Base-by-base conservation (phyloP, 306 rosid genomes). In the Gleditsia sinensis region DNA sequence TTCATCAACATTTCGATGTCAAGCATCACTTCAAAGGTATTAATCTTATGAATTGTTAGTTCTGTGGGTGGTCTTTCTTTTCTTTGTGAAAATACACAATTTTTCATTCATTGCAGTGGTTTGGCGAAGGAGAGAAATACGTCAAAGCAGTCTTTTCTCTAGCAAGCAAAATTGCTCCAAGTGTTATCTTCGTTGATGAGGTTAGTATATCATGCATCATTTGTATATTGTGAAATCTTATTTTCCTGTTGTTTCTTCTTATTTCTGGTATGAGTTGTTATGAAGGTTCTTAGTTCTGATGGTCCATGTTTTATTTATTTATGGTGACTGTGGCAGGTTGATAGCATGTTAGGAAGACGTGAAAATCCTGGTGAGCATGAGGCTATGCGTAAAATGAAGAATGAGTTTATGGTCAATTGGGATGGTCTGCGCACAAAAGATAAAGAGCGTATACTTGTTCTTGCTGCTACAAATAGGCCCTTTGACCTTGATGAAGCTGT, bases 401-500 rank as follows among this genome's bases (percentile, higher is more conserved):
- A 94, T 59, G 98, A 94, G 85, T 94, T 94, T 80, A 94, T 94
- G 98, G 94, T 91, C 27, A 94, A 94, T 76, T 94, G 98, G 98
- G 98, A 94, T 81, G 98, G 98, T 72, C 79, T 94, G 71, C 97
- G 97, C 37, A 94, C 98, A 24, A 91, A 94, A 83, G 98, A 94
- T 58, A 91, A 80, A 77, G 98, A 94, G 64, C 94, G 98, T 25
- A 90, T 94, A 53, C 89, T 94, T 46, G 98, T 94, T 81, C 98
- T 94, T 72, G 98, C 91, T 68, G 98, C 97, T 33, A 94, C 98
- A 46, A 94, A 94, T 76, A 88, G 98, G 82, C 98, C 98, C 20
- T 91, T 89, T 88, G 98, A 94, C 84, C 96, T 94, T 63, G 98
- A 94, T 12, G 98, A 94, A 84, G 98, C 98, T 30, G 98, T 94